Percentiles rank a stretch among this genome's conserved stretches.
Conservation (phyloP, 371 early-diverging fungal species). For the Gilbertella persicaria region DNA sequence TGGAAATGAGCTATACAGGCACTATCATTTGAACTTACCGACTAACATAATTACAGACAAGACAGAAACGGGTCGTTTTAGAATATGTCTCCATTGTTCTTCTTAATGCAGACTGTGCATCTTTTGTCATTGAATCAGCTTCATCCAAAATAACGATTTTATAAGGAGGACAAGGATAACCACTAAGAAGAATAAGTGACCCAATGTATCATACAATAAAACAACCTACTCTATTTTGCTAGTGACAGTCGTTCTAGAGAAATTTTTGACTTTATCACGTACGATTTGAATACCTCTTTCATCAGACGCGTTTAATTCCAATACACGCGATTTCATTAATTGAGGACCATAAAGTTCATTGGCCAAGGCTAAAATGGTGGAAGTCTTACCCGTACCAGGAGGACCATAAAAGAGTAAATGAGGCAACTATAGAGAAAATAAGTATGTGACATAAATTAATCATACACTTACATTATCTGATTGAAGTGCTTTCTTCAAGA, state of each 20-base stretch:
- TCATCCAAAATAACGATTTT: constrained; percentile 99
- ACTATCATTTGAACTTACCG: constrained; percentile 47
- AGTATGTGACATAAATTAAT: background rate
- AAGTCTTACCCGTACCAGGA: constrained; percentile 99
- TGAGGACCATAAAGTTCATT: constrained; percentile 89
- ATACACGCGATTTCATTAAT: constrained; percentile 73
- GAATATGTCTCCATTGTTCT: constrained; percentile 99
- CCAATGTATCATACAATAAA: background rate
- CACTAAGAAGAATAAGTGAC: constrained; percentile 6
- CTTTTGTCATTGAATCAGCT: constrained; percentile 98
- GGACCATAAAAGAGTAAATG: constrained; percentile 99
- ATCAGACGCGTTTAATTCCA: constrained; percentile 99
- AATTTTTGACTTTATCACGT: constrained; percentile 96
- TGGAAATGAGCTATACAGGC: constrained; percentile 6
- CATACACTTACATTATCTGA: constrained; percentile 71
- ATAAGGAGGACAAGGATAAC: constrained; percentile 77
- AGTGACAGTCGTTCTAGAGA: constrained; percentile 80
- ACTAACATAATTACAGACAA: constrained; percentile 97
- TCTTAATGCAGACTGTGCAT: constrained; percentile 98
- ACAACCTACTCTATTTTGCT: constrained; percentile 15
- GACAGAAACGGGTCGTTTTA: constrained; percentile 94
- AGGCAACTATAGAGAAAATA: constrained; percentile 71
- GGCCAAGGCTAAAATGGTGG: constrained; percentile 94
- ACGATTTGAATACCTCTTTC: constrained; percentile 98
- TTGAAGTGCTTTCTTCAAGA: constrained; percentile 81